Conservation (phyloP, 2,329 filamentous ascomycete species). For the Fusarium papillatum region DNA sequence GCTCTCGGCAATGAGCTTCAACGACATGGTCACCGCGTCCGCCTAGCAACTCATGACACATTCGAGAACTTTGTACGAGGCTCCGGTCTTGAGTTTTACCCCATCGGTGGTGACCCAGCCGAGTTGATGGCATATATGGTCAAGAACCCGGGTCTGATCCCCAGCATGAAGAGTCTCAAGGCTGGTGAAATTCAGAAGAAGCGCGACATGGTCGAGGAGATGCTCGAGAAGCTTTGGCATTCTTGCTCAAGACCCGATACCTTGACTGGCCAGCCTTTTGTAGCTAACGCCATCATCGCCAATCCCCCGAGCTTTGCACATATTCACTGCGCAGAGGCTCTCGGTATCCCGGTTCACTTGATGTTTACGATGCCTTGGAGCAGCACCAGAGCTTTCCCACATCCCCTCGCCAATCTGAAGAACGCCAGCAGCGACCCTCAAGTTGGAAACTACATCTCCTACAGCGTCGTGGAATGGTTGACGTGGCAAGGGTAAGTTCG, state of each 20-base stretch:
- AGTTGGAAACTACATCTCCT: slow-evolving; percentile 77
- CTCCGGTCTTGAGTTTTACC: slow-evolving; percentile 64
- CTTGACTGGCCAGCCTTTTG: slow-evolving; percentile 50
- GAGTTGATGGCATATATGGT: slow-evolving; percentile 46
- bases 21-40: slow-evolving; percentile 78
- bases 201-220: slow-evolving; percentile 45
- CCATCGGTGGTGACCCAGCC: slow-evolving; percentile 65
- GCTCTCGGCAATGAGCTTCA: slow-evolving; percentile 78
- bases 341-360: slow-evolving; percentile 60
- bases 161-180: slow-evolving; percentile 42
- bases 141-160: slow-evolving; percentile 47
- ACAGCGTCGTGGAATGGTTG: slow-evolving; percentile 80
- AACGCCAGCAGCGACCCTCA: slow-evolving; percentile 63
- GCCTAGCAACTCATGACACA: slow-evolving; percentile 75
- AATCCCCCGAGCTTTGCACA: slow-evolving; percentile 64
- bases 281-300: slow-evolving; percentile 64
- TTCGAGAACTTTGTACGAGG: slow-evolving; percentile 64
- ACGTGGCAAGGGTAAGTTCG: slow-evolving; percentile 76
- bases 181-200: slow-evolving; percentile 46
- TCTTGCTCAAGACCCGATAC: slow-evolving; percentile 39
- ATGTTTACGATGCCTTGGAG: slow-evolving; percentile 80
- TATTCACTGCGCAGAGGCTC: slow-evolving; percentile 59
- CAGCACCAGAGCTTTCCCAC: slow-evolving; percentile 79
- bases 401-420: slow-evolving; percentile 79
- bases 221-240: slow-evolving; percentile 47